phyloP scores from a whole-genome alignment of 2,329 filamentous ascomycete species.

The Amauroascus niger region DNA sequence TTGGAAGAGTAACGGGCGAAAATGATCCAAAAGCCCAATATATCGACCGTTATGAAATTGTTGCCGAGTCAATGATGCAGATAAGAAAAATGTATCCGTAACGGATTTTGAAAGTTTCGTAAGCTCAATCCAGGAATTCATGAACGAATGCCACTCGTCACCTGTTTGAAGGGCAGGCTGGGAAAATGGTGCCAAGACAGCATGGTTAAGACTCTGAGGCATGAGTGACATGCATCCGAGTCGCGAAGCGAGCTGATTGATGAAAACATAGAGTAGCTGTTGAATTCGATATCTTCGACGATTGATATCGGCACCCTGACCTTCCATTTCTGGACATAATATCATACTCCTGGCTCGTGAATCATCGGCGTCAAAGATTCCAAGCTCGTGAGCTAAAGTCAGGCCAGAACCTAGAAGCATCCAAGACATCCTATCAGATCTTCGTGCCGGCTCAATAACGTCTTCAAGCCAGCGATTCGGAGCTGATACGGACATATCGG shows the following conservation, averaged over 20 bases:
- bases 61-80: slow-evolving; percentile 32
- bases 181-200: slow-evolving; percentile 33
- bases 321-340: slow-evolving; percentile 13
- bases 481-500: slow-evolving; percentile 21
- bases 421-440: slow-evolving; percentile 51
- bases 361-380: slow-evolving; percentile 39
- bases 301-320: slow-evolving; percentile 25
- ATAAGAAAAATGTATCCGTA: slow-evolving; percentile 46
- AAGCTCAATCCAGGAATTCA: slow-evolving; percentile 44
- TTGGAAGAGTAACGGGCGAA: slow-evolving; percentile 33
- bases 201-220: slow-evolving; percentile 37
- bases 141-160: slow-evolving; percentile 44
- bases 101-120: slow-evolving; percentile 43
- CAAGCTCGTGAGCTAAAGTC: slow-evolving; percentile 45
- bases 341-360: slow-evolving; percentile 21
- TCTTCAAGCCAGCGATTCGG: slow-evolving; percentile 43
- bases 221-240: slow-evolving; percentile 45
- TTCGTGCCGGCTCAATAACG: slow-evolving; percentile 45
- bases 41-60: slow-evolving; percentile 42
- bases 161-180: slow-evolving; percentile 19
- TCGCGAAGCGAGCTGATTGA: slow-evolving; percentile 44
- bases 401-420: slow-evolving; percentile 48
- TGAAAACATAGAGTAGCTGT: slow-evolving; percentile 38
- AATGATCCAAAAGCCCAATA: slow-evolving; percentile 41
- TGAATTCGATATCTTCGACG: slow-evolving; percentile 27